These are phyloP conservation scores for Tricharina praecox DNA, from an alignment of 495 filamentous ascomycete genomes.

Conservation along the genomic window DNA sequence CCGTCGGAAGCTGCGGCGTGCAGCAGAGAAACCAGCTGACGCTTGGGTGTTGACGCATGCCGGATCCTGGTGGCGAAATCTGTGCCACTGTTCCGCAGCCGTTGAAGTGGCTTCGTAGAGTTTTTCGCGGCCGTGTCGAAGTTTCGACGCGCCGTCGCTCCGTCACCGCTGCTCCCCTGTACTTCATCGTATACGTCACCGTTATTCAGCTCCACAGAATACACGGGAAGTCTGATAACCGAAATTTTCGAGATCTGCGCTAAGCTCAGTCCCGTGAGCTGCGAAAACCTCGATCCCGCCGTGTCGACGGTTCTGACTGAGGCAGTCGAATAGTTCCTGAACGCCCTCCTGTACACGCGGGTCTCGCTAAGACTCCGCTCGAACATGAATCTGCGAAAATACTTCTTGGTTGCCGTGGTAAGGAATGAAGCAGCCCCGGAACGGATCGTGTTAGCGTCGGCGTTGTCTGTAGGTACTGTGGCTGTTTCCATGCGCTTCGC, in stretches of 20 bases:
- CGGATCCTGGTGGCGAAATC: not conserved
- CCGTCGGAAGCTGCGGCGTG: not conserved
- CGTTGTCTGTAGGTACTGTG: not conserved
- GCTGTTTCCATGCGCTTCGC: not conserved
- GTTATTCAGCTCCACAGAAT: slow-evolving; percentile 16
- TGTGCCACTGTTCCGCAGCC: too few species aligned
- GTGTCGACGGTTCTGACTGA: not conserved
- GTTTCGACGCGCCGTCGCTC: too few species aligned
- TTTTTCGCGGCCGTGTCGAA: too few species aligned
- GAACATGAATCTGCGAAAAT: not conserved
- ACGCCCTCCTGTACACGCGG: not conserved
- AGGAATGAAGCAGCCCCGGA: not conserved
- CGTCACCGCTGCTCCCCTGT: too few species aligned
- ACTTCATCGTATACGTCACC: not conserved
- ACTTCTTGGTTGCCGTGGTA: too few species aligned
- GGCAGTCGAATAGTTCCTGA: not conserved
- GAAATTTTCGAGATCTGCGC: not conserved
- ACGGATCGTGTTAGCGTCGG: not conserved
- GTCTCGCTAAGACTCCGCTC: not conserved
- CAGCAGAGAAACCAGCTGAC: too few species aligned
- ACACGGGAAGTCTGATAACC: not conserved
- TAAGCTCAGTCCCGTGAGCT: not conserved
- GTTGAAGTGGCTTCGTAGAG: too few species aligned
- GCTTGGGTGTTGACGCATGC: too few species aligned
- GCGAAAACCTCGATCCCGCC: not conserved